These are phyloP conservation scores for Sutorius eximius DNA, from an alignment of 1,284 basidiomycete species.

Conservation along the genomic window DNA sequence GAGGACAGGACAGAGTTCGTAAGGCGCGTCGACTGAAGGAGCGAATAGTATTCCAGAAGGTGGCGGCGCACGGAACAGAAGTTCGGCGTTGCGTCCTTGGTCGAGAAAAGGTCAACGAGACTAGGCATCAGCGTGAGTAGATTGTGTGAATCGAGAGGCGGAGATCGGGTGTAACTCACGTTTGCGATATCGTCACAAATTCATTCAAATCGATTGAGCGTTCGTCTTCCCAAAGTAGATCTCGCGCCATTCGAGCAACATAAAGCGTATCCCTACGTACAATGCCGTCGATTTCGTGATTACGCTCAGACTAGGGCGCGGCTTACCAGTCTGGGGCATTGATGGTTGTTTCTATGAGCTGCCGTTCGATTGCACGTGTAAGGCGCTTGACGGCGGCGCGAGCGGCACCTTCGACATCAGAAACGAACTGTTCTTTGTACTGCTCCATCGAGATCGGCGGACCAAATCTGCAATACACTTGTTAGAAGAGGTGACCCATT, in stretches of 20 bases:
- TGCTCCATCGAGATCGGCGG: constrained; percentile 73
- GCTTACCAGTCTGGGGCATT: constrained; percentile 90
- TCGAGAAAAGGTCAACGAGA: constrained; percentile 82
- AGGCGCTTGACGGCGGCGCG: constrained; percentile 86
- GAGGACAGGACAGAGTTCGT: constrained; percentile 81
- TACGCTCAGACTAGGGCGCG: constrained; percentile 7
- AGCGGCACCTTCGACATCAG: constrained; percentile 61
- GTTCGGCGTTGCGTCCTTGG: constrained; percentile 59
- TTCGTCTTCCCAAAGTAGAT: constrained; percentile 84
- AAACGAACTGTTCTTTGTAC: constrained; percentile 79
- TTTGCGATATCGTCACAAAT: constrained; percentile 84
- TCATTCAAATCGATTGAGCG: constrained; percentile 74
- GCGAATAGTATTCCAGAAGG: constrained; percentile 82
- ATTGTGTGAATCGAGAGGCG: constrained; percentile 19
- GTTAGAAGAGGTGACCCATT: constrained; percentile 16
- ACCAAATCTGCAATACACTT: constrained; percentile 62
- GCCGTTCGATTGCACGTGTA: constrained; percentile 71
- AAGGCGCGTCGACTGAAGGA: constrained; percentile 79
- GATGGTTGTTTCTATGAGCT: constrained; percentile 76
- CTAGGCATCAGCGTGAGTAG: constrained; percentile 42
- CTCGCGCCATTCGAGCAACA: constrained; percentile 84
- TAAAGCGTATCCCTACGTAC: constrained; percentile 77
- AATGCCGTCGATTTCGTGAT: constrained; percentile 15
- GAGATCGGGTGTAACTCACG: constrained; percentile 49
- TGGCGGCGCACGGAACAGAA: constrained; percentile 63